Evolutionary conservation across 2,329 filamentous ascomycete genomes (phyloP), one percentile per base, ranked within the genome.

Genomic region (Colletotrichum brevisporum): DNA sequence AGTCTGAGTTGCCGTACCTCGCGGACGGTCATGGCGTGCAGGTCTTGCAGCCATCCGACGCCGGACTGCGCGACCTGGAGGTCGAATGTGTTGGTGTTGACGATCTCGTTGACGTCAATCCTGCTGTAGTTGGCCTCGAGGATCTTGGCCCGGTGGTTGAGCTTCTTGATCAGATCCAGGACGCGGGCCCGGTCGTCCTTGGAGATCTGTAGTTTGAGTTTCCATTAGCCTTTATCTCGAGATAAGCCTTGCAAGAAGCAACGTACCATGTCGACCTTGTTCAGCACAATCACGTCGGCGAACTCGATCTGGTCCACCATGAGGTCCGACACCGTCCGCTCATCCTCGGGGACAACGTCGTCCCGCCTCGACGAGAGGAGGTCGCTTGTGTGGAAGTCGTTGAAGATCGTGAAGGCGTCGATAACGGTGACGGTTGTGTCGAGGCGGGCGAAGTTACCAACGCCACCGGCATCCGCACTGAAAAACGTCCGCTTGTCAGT

Each of bases 281-380:
- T 94, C 21, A 93, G 79, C 4, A 93, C 84, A 15, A 94, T 85
- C 6, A 93, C 90, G 72, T 94, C 91, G 0, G 91, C 91, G 73
- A 94, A 94, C 78, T 94, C 92, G 68, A 94, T 92, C 74, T 94
- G 91, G 73, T 94, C 91, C 0, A 92, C 90, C 85, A 93, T 92
- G 0, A 94, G 83, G 72, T 94, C 91, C 0, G 91, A 92, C 2
- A 94, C 91, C 0, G 90, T 93, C 0, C 91, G 83, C 72, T 94
- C 91, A 69, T 94, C 92, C 72, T 94, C 91, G 0, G 88, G 77
- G 5, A 87, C 83, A 2, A 91, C 88, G 31, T 91, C 89, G 5
- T 90, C 84, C 13, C 83, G 89, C 2, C 91, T 85, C 24, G 89
- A 86, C 0, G 90, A 90, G 0, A 94, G 79, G 15, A 94, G 85